Conservation (phyloP, 1,284 basidiomycete genomes). For the Somion occarium region DNA sequence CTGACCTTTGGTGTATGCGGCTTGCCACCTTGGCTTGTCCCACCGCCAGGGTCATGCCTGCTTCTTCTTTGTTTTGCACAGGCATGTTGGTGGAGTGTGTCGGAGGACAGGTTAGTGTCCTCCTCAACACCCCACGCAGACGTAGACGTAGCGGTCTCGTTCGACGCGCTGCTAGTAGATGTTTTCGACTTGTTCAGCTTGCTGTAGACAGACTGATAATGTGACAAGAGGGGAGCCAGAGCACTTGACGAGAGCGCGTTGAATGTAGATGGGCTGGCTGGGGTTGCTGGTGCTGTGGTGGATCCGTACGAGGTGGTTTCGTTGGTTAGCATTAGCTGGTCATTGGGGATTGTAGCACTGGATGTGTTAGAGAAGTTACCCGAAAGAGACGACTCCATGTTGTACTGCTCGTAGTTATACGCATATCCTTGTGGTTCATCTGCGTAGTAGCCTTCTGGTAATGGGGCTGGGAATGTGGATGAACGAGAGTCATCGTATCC, state of each 20-base stretch:
- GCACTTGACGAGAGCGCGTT: background rate
- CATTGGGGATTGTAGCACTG: no score
- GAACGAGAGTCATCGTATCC: no score
- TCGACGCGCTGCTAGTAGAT: background rate
- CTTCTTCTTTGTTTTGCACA: constrained; percentile 25
- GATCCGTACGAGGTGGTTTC: background rate
- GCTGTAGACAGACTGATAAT: background rate
- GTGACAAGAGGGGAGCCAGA: background rate
- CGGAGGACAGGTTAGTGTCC: constrained; percentile 2
- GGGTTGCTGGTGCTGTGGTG: background rate
- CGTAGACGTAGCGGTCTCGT: background rate
- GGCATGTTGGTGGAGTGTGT: constrained; percentile 14
- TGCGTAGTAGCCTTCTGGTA: no score
- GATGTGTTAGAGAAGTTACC: no score
- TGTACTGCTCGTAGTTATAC: no score
- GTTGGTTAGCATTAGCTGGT: no score
- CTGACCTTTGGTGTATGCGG: constrained; percentile 17
- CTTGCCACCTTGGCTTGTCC: constrained; percentile 17
- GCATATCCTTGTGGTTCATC: no score
- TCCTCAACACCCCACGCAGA: background rate
- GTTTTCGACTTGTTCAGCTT: no score
- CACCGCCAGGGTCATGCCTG: constrained; percentile 21
- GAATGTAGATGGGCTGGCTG: background rate
- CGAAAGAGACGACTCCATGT: no score
- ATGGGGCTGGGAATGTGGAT: no score